Conservation (phyloP, 2,329 filamentous ascomycete species). For the Claviceps maximensis region DNA sequence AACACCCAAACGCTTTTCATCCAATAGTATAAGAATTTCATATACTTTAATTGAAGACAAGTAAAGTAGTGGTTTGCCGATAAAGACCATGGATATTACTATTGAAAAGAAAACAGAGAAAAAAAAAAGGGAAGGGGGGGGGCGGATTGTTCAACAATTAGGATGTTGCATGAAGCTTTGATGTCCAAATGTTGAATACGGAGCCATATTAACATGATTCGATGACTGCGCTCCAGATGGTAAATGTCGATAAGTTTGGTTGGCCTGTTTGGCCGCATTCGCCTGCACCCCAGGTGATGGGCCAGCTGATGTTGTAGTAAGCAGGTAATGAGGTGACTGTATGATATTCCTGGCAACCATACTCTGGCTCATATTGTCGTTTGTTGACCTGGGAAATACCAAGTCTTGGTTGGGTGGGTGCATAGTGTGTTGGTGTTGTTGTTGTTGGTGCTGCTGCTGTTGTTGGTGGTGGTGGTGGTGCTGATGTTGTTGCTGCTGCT, state of each 20-base stretch:
- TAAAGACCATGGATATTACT: background rate
- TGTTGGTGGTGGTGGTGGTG: background rate
- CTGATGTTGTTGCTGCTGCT: background rate
- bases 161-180: slow-evolving; percentile 1
- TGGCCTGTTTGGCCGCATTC: background rate
- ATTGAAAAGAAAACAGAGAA: background rate
- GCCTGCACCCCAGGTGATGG: background rate
- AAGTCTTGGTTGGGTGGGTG: background rate
- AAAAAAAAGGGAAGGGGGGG: background rate
- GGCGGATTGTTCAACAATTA: background rate
- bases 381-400: background rate
- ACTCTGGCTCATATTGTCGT: background rate
- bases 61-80: background rate
- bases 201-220: background rate
- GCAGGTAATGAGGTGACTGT: background rate
- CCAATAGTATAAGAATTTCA: background rate
- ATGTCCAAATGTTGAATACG: slow-evolving; percentile 2
- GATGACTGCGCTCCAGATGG: background rate
- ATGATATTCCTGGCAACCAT: background rate
- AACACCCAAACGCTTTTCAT: background rate
- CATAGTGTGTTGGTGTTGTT: background rate
- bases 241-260: background rate
- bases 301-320: background rate
- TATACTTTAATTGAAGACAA: background rate
- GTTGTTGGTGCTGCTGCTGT: background rate